Evolutionary conservation across 106 monocot species (phyloP).

Genomic region (Dioscorea zingiberensis): DNA sequence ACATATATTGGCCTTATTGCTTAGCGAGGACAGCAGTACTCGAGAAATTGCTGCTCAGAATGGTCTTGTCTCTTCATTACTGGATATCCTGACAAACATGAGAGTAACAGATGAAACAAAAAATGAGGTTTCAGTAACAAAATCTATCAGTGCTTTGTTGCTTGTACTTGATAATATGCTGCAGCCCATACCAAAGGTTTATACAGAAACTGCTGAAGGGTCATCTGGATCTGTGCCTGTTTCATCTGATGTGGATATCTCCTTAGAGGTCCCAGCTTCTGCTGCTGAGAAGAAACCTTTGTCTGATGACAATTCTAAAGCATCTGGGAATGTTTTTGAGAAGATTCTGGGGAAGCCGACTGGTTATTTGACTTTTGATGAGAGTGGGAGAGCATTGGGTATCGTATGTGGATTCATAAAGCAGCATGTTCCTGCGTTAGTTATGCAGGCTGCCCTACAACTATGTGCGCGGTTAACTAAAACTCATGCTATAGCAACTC

Average conservation of each 20-base stretch:
- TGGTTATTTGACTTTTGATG: slow-evolving; percentile 54
- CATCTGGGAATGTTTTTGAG: slow-evolving; percentile 35
- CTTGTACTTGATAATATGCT: slow-evolving; percentile 57
- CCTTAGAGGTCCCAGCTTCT: slow-evolving; percentile 11
- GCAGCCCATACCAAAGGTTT: slow-evolving; percentile 33
- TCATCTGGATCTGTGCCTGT: slow-evolving; percentile 22
- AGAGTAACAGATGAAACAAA: slow-evolving; percentile 17
- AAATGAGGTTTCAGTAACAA: slow-evolving; percentile 28
- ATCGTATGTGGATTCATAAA: slow-evolving; percentile 56
- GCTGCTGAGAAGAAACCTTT: slow-evolving; percentile 23
- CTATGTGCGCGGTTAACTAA: slow-evolving; percentile 68
- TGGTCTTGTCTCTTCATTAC: slow-evolving; percentile 33
- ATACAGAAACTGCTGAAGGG: slow-evolving; percentile 21
- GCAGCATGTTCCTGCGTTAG: slow-evolving; percentile 40
- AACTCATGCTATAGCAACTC: slow-evolving; percentile 46
- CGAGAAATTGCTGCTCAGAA: slow-evolving; percentile 59
- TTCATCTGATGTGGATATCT: slow-evolving; percentile 19
- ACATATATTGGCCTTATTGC: slow-evolving; percentile 55
- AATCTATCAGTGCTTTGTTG: slow-evolving; percentile 51
- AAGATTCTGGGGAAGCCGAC: slow-evolving; percentile 51
- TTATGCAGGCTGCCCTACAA: slow-evolving; percentile 71
- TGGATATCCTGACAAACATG: slow-evolving; percentile 41
- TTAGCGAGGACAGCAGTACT: slow-evolving; percentile 43
- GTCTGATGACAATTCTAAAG: slow-evolving; percentile 14
- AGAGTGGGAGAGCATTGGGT: slow-evolving; percentile 38